Conservation (phyloP, 2,329 filamentous ascomycete genomes). For the Diaporthe sp. region DNA sequence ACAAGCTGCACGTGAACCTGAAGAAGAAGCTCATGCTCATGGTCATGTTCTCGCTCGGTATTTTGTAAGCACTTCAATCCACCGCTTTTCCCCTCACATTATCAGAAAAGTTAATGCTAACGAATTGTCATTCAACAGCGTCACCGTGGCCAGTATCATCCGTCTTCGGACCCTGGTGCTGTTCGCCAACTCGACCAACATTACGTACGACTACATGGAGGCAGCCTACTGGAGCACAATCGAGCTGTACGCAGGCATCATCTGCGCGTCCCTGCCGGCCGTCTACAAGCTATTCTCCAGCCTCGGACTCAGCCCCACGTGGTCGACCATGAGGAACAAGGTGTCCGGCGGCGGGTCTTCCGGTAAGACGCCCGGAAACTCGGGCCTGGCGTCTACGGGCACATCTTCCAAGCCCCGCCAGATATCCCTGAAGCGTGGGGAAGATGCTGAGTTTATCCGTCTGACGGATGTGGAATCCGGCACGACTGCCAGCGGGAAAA, state of each 20-base stretch:
- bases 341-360: constrained; percentile 9
- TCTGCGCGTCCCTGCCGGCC: background rate
- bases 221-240: constrained; percentile 17
- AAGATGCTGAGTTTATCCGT: constrained; percentile 5
- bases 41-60: constrained; percentile 13
- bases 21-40: constrained; percentile 20
- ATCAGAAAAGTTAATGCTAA: background rate
- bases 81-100: fast-evolving
- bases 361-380: background rate
- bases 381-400: background rate
- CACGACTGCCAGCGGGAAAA: background rate
- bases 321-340: constrained; percentile 3
- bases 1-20: constrained; percentile 20
- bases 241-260: constrained; percentile 28
- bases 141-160: constrained; percentile 9
- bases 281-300: constrained; percentile 22
- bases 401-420: background rate
- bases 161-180: constrained; percentile 3
- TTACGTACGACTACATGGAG: constrained; percentile 12
- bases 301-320: background rate
- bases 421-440: background rate
- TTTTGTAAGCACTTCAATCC: background rate
- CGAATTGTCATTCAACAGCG: background rate
- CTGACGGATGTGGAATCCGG: constrained; percentile 12
- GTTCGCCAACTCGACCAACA: constrained; percentile 21